A percentile compares a stretch with the other conserved stretches of the same genome.
phyloP scores from a whole-genome alignment of 805 yeast species.

The Starmerella ratchasimensis region DNA sequence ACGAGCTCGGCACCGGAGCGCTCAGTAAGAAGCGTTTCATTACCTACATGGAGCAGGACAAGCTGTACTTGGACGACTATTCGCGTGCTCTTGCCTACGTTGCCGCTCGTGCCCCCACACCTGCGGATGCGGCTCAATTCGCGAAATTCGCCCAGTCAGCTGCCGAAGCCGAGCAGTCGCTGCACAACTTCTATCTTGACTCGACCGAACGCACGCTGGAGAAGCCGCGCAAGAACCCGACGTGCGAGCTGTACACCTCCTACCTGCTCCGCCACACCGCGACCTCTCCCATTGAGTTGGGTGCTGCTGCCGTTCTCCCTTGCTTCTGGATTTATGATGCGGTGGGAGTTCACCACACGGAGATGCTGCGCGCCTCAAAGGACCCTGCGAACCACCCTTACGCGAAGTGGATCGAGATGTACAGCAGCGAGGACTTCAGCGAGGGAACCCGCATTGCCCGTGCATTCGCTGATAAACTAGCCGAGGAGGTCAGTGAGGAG shows the following conservation, averaged over 20 bases:
- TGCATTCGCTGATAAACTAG: slow-evolving; percentile 9
- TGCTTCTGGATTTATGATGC: slow-evolving; percentile 20
- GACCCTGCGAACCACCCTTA: slow-evolving; percentile 18
- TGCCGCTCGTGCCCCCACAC: slow-evolving; percentile 10
- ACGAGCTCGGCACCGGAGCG: slow-evolving; percentile 15
- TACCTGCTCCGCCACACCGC: slow-evolving; percentile 13
- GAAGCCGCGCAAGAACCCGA: slow-evolving; percentile 4
- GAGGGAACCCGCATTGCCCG: slow-evolving; percentile 34
- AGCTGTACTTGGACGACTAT: slow-evolving; percentile 16
- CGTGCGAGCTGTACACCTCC: slow-evolving; percentile 17
- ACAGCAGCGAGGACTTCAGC: slow-evolving; percentile 43
- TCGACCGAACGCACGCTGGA: background rate
- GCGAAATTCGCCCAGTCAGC: slow-evolving; percentile 9
- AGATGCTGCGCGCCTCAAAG: slow-evolving; percentile 29
- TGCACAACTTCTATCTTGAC: slow-evolving; percentile 13
- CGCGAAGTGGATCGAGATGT: slow-evolving; percentile 47
- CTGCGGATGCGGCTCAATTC: slow-evolving; percentile 6
- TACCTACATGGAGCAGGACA: slow-evolving; percentile 17
- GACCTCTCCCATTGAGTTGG: slow-evolving; percentile 14
- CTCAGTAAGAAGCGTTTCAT: slow-evolving; percentile 10
- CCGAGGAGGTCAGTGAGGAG: slow-evolving; percentile 11
- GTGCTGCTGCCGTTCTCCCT: slow-evolving; percentile 19
- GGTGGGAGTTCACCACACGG: slow-evolving; percentile 37
- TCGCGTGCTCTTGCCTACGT: slow-evolving; percentile 13
- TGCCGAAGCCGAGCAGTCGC: slow-evolving; percentile 13